Evolutionary conservation across 2,329 filamentous ascomycete species (phyloP), one percentile per base, ranked within the genome.

Genomic region (Ceratocystis cubensis): DNA sequence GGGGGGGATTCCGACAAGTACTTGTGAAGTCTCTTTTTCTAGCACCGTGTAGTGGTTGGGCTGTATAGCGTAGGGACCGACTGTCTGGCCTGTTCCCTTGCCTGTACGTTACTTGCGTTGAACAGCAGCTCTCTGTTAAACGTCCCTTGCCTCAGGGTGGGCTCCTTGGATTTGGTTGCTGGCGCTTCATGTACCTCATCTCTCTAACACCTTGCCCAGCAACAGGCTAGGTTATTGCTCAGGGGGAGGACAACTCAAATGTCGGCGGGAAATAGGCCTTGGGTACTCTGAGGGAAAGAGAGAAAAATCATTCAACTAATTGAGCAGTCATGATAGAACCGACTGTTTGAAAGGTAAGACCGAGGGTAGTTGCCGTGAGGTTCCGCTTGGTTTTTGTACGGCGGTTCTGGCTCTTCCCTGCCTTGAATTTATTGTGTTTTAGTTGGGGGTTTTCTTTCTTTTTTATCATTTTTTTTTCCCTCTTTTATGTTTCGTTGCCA

Each of bases 391-490:
- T 4, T 41, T 1, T 41, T 41, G 37, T 15, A 13, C 13, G 13
- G 37, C 1, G 13, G 37, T 3, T 13, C 8, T 41, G 37, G 37
- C 10, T 30, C 6, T 20, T 25, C 10, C n/a, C 4, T 28, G 5
- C 5, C 7, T 53, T 53, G 20, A 13, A 22, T 53, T 53, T 2
- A 5, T 50, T 17, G 8, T 15, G 22, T 28, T 28, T 53, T 53
- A 1, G 37, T 15, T 41, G 10, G 37, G 8, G 33, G 4, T 45
- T 45, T 28, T 33, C 7, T 20, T 20, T 20, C 61, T 15, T 2
- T 48, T 48, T n/a, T 2, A 20, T 73, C 70, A 65, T 71, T 68
- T 66, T 65, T 68, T 67, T 50, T 64, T n/a, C 10, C n/a, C 5
- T 20, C 20, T 41, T 56, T 57, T 57, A 41, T 37, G 41, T 57